Base-by-base conservation (phyloP, 805 yeast species). In the Suhomyces vadensis region DNA sequence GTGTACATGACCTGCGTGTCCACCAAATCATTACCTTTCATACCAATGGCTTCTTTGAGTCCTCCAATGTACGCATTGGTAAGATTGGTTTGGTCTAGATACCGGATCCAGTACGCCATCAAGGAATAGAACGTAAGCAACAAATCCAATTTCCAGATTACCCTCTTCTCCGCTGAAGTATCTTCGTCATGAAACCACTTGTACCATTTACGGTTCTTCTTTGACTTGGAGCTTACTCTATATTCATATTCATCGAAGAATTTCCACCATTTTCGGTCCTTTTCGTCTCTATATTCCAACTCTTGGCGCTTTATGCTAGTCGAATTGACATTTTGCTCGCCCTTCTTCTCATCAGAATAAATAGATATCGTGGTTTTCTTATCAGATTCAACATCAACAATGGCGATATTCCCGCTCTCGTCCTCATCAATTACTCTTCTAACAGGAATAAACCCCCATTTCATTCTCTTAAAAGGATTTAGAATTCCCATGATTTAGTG, bases 261-360 rank as follows among this genome's bases (percentile, higher is more conserved):
- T 23, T 65, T 67, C 67, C 67, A 74, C 77, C 81, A 77, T 19
- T 71, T 67, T 42, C 80, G 64, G 41, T 72, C 52, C 5, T 80
- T 79, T 55, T 77, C 82, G 53, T 78, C 82, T 48, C 81, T 60
- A 51, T 68, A 72, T 52, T 76, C 81, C 6, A 33, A n/a, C 2
- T 8, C 37, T 20, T 17, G 33, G 9, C 20, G 9, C 33, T 29
- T n/a, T n/a, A 29, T 11, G 6, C 19, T 14, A 11, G 20, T 20
- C 20, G 16, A 17, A 8, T 29, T 8, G 4, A 29, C 33, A 4
- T 29, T 20, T 9, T 17, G 20, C 10, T 29, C 33, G 9, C 14
- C 20, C 16, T 29, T 29, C 20, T 29, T 6, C 5, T 29, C 33
- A 9, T 6, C 20, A 9, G 33, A 29, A 13, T 29, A 10, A 19